A percentile compares a stretch with the other conserved stretches of the same genome.
These are phyloP conservation scores for Dactylis glomerata DNA, from an alignment of 176 grass and related monocot species.

Conservation along the genomic window DNA sequence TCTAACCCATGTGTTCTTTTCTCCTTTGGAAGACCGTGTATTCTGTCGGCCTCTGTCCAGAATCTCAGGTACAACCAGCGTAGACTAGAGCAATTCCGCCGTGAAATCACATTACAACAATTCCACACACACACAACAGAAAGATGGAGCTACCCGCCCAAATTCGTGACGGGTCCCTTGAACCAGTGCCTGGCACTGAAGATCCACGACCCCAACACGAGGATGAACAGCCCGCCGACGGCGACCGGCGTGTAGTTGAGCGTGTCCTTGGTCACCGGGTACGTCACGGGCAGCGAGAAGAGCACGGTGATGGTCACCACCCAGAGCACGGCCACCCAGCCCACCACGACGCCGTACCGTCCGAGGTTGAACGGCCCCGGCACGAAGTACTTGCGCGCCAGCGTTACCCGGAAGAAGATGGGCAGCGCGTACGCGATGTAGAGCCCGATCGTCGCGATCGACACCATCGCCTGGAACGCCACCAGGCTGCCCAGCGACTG, in stretches of 20 bases:
- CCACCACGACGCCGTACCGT: constrained; percentile 53
- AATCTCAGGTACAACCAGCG: not conserved
- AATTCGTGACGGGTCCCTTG: constrained; percentile 62
- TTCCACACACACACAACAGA: not conserved
- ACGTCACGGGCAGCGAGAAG: constrained; percentile 81
- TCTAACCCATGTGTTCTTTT: not conserved
- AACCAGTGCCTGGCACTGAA: constrained; percentile 81
- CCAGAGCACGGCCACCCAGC: constrained; percentile 87
- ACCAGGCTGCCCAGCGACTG: constrained; percentile 89
- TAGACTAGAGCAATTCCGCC: not conserved
- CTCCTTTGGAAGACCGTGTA: not conserved
- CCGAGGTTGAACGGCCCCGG: constrained; percentile 84
- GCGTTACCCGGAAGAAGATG: constrained; percentile 81
- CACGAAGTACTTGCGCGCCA: constrained; percentile 64
- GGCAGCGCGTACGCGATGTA: constrained; percentile 89
- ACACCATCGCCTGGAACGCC: constrained; percentile 99
- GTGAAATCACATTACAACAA: not conserved
- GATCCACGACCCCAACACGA: constrained; percentile 48
- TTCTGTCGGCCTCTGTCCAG: not conserved
- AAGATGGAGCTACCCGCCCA: constrained; percentile 24
- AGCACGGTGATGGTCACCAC: constrained; percentile 93
- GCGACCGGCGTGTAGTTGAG: constrained; percentile 75
- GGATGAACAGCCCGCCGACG: constrained; percentile 65
- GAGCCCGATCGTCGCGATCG: constrained; percentile 85
- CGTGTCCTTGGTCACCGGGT: constrained; percentile 81